phyloP scores from a whole-genome alignment of 2,329 filamentous ascomycete genomes.

The Hymenoscyphus occultus region DNA sequence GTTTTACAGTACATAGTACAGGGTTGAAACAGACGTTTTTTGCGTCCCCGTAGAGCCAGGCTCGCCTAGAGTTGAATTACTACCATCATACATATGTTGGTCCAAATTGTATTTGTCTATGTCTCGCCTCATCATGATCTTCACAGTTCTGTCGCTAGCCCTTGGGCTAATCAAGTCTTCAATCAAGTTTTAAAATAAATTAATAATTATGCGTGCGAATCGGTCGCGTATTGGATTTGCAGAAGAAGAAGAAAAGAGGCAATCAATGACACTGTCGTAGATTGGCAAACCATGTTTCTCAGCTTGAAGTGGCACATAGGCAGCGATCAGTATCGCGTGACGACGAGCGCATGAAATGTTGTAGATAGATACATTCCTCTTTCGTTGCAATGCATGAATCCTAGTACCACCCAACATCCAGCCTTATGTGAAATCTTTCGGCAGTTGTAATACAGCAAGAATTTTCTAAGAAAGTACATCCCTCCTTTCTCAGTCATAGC shows the following conservation, averaged over 20 bases:
- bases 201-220: too few species aligned
- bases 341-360: neutral
- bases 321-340: too few species aligned
- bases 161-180: neutral
- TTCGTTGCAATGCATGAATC: neutral
- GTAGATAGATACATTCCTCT: neutral
- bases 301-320: neutral
- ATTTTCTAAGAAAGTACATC: neutral
- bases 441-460: neutral
- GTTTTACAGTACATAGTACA: too few species aligned
- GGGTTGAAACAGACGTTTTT: too few species aligned
- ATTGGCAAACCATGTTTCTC: neutral
- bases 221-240: neutral
- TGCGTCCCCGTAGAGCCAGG: too few species aligned
- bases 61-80: too few species aligned
- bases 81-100: too few species aligned
- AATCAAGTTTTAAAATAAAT: too few species aligned
- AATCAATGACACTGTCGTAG: neutral
- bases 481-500: neutral
- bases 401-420: neutral
- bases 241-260: neutral
- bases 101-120: neutral
- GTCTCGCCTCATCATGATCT: neutral
- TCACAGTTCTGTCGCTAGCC: neutral
- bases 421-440: neutral